These are phyloP conservation scores for Nigrospora osmanthi DNA, from an alignment of 2,329 filamentous ascomycete genomes.

Conservation along the genomic window DNA sequence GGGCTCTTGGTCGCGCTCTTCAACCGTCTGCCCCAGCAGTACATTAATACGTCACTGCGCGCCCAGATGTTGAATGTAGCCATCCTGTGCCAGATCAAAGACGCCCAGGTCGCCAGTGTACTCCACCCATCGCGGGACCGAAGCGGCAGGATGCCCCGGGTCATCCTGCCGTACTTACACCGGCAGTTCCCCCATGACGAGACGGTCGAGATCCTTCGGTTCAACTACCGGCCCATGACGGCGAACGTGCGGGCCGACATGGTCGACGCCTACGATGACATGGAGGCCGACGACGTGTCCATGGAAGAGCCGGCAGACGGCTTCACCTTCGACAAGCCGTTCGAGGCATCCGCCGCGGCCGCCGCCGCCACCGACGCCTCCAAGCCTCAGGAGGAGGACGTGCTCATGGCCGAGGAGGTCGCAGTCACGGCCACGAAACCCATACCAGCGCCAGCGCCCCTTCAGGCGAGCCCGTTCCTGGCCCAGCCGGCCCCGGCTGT, in stretches of 20 bases:
- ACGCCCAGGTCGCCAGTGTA: constrained; percentile 74
- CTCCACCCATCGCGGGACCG: constrained; percentile 65
- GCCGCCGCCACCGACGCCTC: constrained; percentile 3
- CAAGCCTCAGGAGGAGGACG: not conserved
- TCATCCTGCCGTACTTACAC: constrained; percentile 72
- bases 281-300: constrained; percentile 20
- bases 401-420: not conserved
- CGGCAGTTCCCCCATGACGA: constrained; percentile 55
- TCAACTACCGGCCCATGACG: constrained; percentile 41
- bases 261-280: constrained; percentile 27
- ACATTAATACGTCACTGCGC: constrained; percentile 63
- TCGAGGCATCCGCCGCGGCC: constrained; percentile 6
- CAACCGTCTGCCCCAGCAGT: constrained; percentile 53
- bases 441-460: constrained; percentile 3
- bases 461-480: constrained; percentile 15
- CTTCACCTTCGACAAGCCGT: constrained; percentile 13
- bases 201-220: constrained; percentile 63
- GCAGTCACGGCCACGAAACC: constrained; percentile 4
- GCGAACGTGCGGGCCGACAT: constrained; percentile 17
- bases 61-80: constrained; percentile 74
- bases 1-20: constrained; percentile 57
- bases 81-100: constrained; percentile 59
- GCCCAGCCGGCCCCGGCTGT: constrained; percentile 13
- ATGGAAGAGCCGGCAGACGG: constrained; percentile 13
- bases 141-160: constrained; percentile 58